A percentile compares a stretch with the other conserved stretches of the same genome.
phyloP scores from a whole-genome alignment of 148 eudicot genomes.

The Fagopyrum tataricum region DNA sequence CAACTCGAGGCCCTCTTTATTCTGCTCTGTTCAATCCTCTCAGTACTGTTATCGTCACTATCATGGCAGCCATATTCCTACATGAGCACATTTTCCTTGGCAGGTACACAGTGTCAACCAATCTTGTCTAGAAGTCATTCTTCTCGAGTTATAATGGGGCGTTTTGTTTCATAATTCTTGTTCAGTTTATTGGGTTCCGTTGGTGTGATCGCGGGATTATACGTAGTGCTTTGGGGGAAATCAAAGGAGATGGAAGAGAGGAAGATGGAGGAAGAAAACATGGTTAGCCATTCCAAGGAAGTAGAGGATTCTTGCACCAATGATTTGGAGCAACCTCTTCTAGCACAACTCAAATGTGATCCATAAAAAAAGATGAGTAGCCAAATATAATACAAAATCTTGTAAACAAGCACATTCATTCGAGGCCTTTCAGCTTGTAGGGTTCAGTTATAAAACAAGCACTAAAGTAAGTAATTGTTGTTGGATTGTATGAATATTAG shows the following conservation, averaged over 20 bases:
- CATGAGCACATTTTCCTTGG: conserved; percentile 57
- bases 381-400: too few relatives aligned
- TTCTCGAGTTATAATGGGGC: background rate
- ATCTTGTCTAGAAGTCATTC: background rate
- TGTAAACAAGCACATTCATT: too few relatives aligned
- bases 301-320: background rate
- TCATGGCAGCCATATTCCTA: conserved; percentile 41
- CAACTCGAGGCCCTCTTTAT: conserved; percentile 59
- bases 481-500: too few relatives aligned
- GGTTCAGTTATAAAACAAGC: too few relatives aligned
- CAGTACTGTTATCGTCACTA: conserved; percentile 45
- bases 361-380: too few relatives aligned
- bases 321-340: conserved; percentile 26
- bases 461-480: too few relatives aligned
- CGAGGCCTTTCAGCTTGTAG: too few relatives aligned
- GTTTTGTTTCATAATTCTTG: background rate
- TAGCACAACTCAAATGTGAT: conserved; percentile 1
- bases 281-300: background rate
- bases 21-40: conserved; percentile 77
- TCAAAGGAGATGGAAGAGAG: conserved; percentile 19
- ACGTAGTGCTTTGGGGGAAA: conserved; percentile 73
- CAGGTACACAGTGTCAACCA: conserved; percentile 29
- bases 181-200: conserved; percentile 46
- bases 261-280: background rate
- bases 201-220: conserved; percentile 50